phyloP scores from a whole-genome alignment of 2,329 filamentous ascomycete species.

The Alternaria sp. region DNA sequence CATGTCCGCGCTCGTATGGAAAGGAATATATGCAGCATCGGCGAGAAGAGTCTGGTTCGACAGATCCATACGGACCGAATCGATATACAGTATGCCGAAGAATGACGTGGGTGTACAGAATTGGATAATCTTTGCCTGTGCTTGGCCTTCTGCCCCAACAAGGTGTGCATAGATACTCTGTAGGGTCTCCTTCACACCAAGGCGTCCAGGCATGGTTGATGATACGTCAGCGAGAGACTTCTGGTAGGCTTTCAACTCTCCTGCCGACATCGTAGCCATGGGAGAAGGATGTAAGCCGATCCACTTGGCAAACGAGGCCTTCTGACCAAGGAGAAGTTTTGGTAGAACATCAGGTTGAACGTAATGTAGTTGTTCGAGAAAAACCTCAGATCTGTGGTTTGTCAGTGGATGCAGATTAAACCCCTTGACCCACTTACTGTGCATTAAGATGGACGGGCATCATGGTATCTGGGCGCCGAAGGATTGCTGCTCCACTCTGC shows the following conservation, averaged over 20 bases:
- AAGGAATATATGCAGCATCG: not conserved
- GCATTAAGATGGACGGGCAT: not conserved
- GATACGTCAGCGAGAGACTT: not conserved
- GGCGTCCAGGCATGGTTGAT: not conserved
- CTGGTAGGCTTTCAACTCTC: not conserved
- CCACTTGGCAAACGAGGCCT: not conserved
- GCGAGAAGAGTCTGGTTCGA: not conserved
- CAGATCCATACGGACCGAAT: not conserved
- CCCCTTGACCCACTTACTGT: not conserved
- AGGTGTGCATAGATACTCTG: not conserved
- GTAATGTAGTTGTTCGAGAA: not conserved
- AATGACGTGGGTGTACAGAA: not conserved
- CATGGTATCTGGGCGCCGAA: not conserved
- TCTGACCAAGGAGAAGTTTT: not conserved
- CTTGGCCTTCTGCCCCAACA: not conserved
- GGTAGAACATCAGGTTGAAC: not conserved
- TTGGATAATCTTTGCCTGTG: not conserved
- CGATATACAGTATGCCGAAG: not conserved
- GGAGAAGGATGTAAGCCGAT: not conserved
- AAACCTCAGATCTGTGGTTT: not conserved
- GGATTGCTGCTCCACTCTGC: not conserved
- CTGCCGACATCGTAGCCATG: not conserved
- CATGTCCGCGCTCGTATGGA: not conserved
- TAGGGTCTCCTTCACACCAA: not conserved
- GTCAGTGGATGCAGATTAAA: not conserved